Base-by-base conservation (phyloP, 2,329 filamentous ascomycete genomes). In the Pseudopyricularia javanii region DNA sequence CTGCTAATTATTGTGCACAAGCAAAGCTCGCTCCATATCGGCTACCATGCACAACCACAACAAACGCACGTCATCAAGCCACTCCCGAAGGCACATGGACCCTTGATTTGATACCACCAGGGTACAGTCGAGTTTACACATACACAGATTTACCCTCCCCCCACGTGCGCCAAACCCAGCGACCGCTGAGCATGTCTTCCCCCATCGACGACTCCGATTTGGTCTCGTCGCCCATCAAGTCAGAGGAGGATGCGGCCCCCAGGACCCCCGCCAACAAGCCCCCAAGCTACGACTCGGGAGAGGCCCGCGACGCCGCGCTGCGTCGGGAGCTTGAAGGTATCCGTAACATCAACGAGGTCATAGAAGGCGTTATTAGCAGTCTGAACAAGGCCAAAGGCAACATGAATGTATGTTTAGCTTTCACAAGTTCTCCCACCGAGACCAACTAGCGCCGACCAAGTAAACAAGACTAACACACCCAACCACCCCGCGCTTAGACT, bases 321-420 rank as follows among this genome's bases (percentile, higher is more conserved):
- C 83, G 80, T 15, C 82, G 79, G 53, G 93, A 98, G 68, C 72
- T 97, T 28, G 83, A 90, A 57, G 86, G 84, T 49, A 83, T 98
- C 32, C 82, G 85, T 54, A 85, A 85, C 59, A 87, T 97, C 64
- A 98, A 98, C 68, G 78, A 83, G 60, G 85, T 90, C 40, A 88
- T 98, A 55, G 89, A 96, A 65, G 80, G 80, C 22, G 81, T 91
- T 28, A 78, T 90, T 26, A 76, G 78, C 32, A 88, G 84, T 45
- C 71, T 93, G 22, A 80, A 86, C 59, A 80, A 81, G 56, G 83
- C 86, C 24, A 85, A 82, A 62, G 79, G 76, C 53, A 91, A 91
- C 66, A 93, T 93, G 87, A 74, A 81, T 61, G 85, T 87, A 71
- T 54, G 75, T 59, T 32, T 24, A 12, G 9, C 47, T 24, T 22